Evolutionary conservation across 1,284 basidiomycete species (phyloP), one percentile per base, ranked within the genome.

Genomic region (Vanrija sp.): DNA sequence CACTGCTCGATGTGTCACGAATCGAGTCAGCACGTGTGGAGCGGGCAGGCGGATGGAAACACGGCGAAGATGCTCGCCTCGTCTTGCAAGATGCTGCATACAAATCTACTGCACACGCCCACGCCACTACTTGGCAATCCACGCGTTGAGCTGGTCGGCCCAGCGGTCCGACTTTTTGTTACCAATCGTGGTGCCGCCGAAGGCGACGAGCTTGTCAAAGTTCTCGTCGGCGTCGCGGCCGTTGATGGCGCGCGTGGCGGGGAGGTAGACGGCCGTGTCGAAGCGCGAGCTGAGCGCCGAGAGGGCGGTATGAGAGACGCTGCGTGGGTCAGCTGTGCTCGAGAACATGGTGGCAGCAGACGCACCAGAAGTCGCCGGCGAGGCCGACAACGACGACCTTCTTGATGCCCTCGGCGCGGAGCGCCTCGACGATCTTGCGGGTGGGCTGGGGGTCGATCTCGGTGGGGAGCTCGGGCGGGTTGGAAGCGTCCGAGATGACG

Each of bases 301-400:
- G 16, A 57, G 45, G 12, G 68, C 64, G 2, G 71, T 69, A 37
- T 60, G 56, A 2, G 51, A 18, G 8, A 71, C 63, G 42, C 64
- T 65, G 47, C 9, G 31, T 12, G 18, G 22, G 42, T 23, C 16
- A 44, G 42, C 20, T 24, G 24, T 8, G 1, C 16, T 38, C 18
- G 15, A 19, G 9, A 45, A 18, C 24, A 19, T 16, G 41, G 20
- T 22, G n/a, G 16, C 18, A 19, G 45, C 7, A n/a, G n/a, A n/a
- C n/a, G 38, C 47, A 69, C 72, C 84, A 86, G 61, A 81, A 85
- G 65, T 85, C 84, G 16, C 82, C 81, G 41, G 84, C 84, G 18
- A 86, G 72, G 4, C 84, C 84, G 1, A 76, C 78, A 5, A 85
- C 75, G 36, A 82, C 79, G 9, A 85, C 77, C 46, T 75, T 73